phyloP scores from a whole-genome alignment of 768 basidiomycete genomes.

The Botryobasidium botryosum region DNA sequence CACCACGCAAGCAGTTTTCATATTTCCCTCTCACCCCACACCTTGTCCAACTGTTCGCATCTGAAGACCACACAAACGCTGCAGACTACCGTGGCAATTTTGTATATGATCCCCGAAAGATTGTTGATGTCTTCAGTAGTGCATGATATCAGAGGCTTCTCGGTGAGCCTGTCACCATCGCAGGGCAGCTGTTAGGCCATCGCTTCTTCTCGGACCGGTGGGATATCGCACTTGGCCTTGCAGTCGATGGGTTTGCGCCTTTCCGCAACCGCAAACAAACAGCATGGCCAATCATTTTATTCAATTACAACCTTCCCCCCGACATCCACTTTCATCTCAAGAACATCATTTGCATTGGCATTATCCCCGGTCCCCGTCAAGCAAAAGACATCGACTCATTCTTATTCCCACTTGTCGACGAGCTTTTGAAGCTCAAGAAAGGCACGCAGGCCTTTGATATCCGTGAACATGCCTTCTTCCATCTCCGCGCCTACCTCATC shows the following conservation, averaged over 20 bases:
- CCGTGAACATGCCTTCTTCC: conserved; percentile 14
- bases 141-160: conserved; percentile 18
- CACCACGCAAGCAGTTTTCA: conserved; percentile 18
- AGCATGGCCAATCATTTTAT: conserved; percentile 26
- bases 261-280: conserved; percentile 22
- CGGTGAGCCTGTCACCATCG: conserved; percentile 15
- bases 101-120: conserved; percentile 11
- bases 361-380: conserved; percentile 31
- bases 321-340: conserved; percentile 21
- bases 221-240: conserved; percentile 29
- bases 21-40: conserved; percentile 27
- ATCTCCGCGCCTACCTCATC: conserved; percentile 19
- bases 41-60: conserved; percentile 18
- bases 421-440: conserved; percentile 20
- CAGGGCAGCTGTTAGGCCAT: conserved; percentile 15
- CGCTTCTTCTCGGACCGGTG: conserved; percentile 22
- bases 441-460: conserved; percentile 23
- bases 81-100: conserved; percentile 20
- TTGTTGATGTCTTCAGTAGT: conserved; percentile 25
- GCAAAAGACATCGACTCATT: conserved; percentile 27
- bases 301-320: conserved; percentile 29
- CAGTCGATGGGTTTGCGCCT: conserved; percentile 28
- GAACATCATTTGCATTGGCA: conserved; percentile 24
- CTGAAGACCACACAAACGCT: conserved; percentile 12
- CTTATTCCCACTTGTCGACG: conserved; percentile 21